These are phyloP conservation scores for Rhynchosporium agropyri DNA, from an alignment of 2,329 filamentous ascomycete species.

Conservation along the genomic window DNA sequence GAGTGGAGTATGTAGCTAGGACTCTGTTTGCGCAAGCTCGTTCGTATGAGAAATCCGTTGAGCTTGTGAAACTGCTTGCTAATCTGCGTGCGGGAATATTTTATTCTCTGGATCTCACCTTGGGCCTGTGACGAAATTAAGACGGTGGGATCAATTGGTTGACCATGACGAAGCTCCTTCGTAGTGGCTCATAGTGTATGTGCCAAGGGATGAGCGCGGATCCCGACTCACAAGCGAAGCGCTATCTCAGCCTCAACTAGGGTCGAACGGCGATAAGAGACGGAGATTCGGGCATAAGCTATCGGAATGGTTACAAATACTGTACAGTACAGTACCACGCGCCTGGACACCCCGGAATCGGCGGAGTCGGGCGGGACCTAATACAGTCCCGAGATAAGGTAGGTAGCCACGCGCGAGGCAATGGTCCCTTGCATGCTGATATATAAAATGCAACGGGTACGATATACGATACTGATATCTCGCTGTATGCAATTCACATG, in stretches of 20 bases:
- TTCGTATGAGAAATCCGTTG: too few species aligned
- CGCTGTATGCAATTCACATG: too few species aligned
- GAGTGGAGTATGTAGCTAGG: neutral
- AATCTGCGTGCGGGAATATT: neutral
- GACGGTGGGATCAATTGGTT: neutral
- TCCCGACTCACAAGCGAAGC: constrained; percentile 6
- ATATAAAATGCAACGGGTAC: too few species aligned
- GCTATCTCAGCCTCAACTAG: constrained; percentile 8
- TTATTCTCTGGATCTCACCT: neutral
- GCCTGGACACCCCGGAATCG: too few species aligned
- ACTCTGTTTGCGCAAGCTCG: neutral
- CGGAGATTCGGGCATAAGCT: neutral
- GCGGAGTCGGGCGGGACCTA: too few species aligned
- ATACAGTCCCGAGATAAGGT: too few species aligned
- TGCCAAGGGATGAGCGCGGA: neutral
- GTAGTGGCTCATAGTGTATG: constrained; percentile 8
- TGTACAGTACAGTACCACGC: neutral
- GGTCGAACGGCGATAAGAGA: neutral
- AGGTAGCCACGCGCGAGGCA: too few species aligned
- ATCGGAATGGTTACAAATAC: neutral
- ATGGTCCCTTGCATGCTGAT: too few species aligned
- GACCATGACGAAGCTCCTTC: constrained; percentile 3
- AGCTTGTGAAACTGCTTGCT: neutral
- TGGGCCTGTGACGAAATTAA: neutral
- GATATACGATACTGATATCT: too few species aligned